Evolutionary conservation across 2,329 filamentous ascomycete species (phyloP).

Genomic region (Calcarisporium arbuscula): DNA sequence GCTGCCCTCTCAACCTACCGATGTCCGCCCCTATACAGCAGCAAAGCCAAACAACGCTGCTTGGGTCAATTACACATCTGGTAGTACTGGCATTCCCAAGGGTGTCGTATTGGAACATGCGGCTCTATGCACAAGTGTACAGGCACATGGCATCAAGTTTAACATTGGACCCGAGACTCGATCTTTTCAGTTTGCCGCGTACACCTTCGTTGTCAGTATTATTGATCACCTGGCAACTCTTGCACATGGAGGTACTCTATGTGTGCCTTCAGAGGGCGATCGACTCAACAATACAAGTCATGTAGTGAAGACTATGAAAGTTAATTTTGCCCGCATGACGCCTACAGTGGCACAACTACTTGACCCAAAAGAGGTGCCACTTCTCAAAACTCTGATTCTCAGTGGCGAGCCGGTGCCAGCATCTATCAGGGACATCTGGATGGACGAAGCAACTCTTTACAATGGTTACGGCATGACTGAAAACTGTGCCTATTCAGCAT

Average conservation of each 20-base stretch:
- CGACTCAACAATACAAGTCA: slow-evolving; percentile 7
- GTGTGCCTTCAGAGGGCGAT: slow-evolving; percentile 13
- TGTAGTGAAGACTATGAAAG: slow-evolving; percentile 1
- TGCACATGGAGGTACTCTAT: slow-evolving; percentile 12
- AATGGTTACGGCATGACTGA: slow-evolving; percentile 4
- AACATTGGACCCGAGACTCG: slow-evolving; percentile 1
- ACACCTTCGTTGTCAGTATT: slow-evolving; percentile 12
- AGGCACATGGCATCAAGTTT: slow-evolving; percentile 2
- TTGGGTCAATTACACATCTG: slow-evolving; percentile 36
- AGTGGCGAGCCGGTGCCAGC: slow-evolving; percentile 11
- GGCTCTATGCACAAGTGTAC: background rate
- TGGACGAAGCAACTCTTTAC: slow-evolving; percentile 22
- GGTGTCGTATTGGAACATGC: slow-evolving; percentile 28
- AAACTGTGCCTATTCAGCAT: slow-evolving; percentile 1
- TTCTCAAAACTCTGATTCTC: slow-evolving; percentile 7
- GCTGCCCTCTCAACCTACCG: too few relatives aligned
- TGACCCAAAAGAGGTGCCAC: slow-evolving; percentile 6
- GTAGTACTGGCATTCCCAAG: slow-evolving; percentile 43
- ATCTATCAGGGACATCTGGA: slow-evolving; percentile 2
- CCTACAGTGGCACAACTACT: slow-evolving; percentile 10
- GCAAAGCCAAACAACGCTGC: slow-evolving; percentile 4
- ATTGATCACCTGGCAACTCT: slow-evolving; percentile 8
- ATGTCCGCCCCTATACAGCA: too few relatives aligned
- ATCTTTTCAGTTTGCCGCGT: slow-evolving; percentile 13
- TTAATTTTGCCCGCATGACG: slow-evolving; percentile 8